Evolutionary conservation across 768 basidiomycete genomes (phyloP).

Genomic region (Clavaria fumosa): DNA sequence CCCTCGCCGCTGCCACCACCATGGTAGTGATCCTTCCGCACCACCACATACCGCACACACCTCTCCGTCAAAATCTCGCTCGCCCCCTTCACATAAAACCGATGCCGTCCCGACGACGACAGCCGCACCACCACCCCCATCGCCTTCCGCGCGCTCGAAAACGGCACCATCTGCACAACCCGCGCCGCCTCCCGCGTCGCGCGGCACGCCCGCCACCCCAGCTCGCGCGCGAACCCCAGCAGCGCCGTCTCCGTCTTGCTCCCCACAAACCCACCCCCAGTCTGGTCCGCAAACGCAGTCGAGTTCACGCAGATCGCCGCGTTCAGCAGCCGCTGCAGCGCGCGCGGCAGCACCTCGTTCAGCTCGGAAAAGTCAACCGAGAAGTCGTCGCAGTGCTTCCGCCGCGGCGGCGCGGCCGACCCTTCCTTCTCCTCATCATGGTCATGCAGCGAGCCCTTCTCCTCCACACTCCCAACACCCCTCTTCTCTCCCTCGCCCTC

Average conservation of each 20-base stretch:
- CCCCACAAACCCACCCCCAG: slow-evolving; percentile 47
- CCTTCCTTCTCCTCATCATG: not conserved
- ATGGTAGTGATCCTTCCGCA: slow-evolving; percentile 23
- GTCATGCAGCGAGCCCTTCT: no score
- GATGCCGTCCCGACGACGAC: slow-evolving; percentile 32
- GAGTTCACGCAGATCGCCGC: slow-evolving; percentile 8
- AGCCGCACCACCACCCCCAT: slow-evolving; percentile 76
- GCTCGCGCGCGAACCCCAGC: slow-evolving; percentile 48
- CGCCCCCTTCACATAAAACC: slow-evolving; percentile 85
- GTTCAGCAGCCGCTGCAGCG: slow-evolving; percentile 7
- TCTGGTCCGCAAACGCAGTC: slow-evolving; percentile 34
- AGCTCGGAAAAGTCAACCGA: slow-evolving; percentile 69
- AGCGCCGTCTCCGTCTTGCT: slow-evolving; percentile 73
- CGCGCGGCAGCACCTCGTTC: slow-evolving; percentile 39
- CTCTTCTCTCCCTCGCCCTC: slow-evolving; percentile 3
- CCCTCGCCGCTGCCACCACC: no score
- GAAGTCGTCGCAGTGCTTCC: slow-evolving; percentile 69
- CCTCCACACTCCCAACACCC: slow-evolving; percentile 3
- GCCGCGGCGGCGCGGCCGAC: slow-evolving; percentile 24
- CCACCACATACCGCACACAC: slow-evolving; percentile 61
- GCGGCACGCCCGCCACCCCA: slow-evolving; percentile 49
- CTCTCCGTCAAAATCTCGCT: slow-evolving; percentile 80
- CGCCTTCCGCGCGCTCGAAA: slow-evolving; percentile 68
- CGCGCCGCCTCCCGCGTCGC: slow-evolving; percentile 31
- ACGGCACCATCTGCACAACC: slow-evolving; percentile 61